A percentile compares a stretch with the other conserved stretches of the same genome.
These are phyloP conservation scores for Citrus maxima DNA, from an alignment of 345 rosid genomes.

Conservation along the genomic window DNA sequence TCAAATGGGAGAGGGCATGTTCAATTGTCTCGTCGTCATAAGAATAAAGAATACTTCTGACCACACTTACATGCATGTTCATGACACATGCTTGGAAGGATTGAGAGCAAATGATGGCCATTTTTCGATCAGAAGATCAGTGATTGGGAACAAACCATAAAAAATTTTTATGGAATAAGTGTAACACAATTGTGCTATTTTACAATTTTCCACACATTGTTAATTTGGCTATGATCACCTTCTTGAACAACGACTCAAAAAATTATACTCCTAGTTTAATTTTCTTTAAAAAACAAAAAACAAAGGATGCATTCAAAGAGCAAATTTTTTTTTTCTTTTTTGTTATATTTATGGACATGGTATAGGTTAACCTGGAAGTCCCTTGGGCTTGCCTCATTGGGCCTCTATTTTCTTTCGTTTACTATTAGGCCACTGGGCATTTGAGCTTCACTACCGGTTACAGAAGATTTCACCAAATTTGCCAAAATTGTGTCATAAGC, in stretches of 20 bases:
- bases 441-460: no score
- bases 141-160: slow-evolving; percentile 4
- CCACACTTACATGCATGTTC: slow-evolving; percentile 47
- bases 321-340: no score
- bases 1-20: slow-evolving; percentile 20
- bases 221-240: not conserved
- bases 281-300: not conserved
- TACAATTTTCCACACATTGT: not conserved
- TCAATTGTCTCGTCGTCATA: slow-evolving; percentile 45
- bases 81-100: slow-evolving; percentile 68
- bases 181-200: not conserved
- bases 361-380: no score
- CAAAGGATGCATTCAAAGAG: no score
- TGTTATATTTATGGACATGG: no score
- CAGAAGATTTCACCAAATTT: no score
- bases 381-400: no score
- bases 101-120: slow-evolving; percentile 38
- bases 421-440: no score
- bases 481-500: no score
- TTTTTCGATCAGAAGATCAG: slow-evolving; percentile 35
- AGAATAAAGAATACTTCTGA: slow-evolving; percentile 36
- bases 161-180: not conserved
- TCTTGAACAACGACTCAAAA: no score
- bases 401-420: no score
- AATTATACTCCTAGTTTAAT: not conserved